Evolutionary conservation across 768 basidiomycete genomes (phyloP).

Genomic region (Daedaleopsis nitida): DNA sequence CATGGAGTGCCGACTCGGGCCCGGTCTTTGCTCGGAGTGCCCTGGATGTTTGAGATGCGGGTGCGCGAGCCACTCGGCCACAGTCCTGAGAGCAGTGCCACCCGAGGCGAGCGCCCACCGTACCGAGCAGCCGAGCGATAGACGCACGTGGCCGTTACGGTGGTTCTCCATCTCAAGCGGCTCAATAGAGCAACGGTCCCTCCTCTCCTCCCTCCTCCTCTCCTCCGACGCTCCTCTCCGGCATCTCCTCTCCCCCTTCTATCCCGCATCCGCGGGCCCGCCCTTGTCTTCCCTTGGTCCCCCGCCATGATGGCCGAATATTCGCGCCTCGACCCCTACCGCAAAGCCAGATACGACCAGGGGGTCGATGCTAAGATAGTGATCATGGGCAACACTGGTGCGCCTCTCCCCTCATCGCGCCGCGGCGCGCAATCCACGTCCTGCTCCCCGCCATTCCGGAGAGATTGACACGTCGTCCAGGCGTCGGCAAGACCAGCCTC

Average conservation of each 20-base stretch:
- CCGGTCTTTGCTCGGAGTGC: background rate
- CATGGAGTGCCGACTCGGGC: background rate
- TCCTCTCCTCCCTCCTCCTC: conserved; percentile 31
- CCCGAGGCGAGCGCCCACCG: background rate
- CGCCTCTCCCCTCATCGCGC: conserved; percentile 24
- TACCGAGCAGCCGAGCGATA: conserved; percentile 21
- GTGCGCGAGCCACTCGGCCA: background rate
- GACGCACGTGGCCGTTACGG: conserved; percentile 23
- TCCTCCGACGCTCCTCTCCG: conserved; percentile 30
- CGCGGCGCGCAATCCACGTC: background rate
- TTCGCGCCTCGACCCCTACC: conserved; percentile 65
- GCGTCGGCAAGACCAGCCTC: conserved; percentile 92
- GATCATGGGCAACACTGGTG: conserved; percentile 83
- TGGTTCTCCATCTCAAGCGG: conserved; percentile 24
- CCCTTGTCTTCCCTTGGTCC: conserved; percentile 26
- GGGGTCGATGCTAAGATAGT: conserved; percentile 95
- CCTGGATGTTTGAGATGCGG: background rate
- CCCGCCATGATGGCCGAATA: conserved; percentile 55
- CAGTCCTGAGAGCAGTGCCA: conserved; percentile 1
- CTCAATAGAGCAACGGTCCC: conserved; percentile 14
- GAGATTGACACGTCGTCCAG: conserved; percentile 42
- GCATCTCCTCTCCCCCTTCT: conserved; percentile 34
- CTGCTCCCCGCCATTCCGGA: conserved; percentile 29
- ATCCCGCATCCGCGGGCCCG: conserved; percentile 51
- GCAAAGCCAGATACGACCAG: conserved; percentile 71